Evolutionary conservation across 768 basidiomycete species (phyloP), one percentile per base, ranked within the genome.

Genomic region (Sarcomyxa edulis): DNA sequence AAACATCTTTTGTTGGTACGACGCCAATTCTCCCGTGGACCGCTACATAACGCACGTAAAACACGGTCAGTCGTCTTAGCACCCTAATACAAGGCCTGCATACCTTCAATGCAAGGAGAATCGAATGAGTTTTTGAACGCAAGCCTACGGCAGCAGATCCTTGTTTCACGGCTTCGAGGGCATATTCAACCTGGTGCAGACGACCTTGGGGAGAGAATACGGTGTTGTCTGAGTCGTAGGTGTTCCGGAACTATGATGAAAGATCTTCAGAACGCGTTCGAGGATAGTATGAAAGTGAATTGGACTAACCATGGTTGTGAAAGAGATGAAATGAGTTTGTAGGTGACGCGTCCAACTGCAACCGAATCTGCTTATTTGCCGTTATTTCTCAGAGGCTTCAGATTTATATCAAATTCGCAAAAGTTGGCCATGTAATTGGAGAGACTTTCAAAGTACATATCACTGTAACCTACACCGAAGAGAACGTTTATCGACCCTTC

Each of bases 1-100:
- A 63, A 95, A 96, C 84, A 98, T 88, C 76, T 99, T 98, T 69
- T 98, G 94, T 59, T 99, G 96, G 72, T 98, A 98, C n/a, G 90
- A 91, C 11, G 96, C 94, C 37, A 99, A 76, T 61, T 98, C 95
- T 44, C 96, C 96, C 10, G 92, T 94, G 20, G 96, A 98, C 61
- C 95, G 79, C 96, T 99, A 35, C n/a, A 30, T 21, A 20, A 24
- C 7, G 14, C 11, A 16, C 11, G 20, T 20, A n/a, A 11, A 20
- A 25, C 15, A 39, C 21, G 14, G 33, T 19, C 21, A 22, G 4
- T 11, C 20, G 22, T 22, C 23, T 10, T 27, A 21, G 7, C 11
- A 39, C 7, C 10, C 5, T 18, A 19, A 16, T n/a, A 18, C 18
- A 8, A 10, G 18, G 3, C 21, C 22, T 7, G 56, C 72, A 39